These are phyloP conservation scores for Tulasnella sp. DNA, from an alignment of 768 basidiomycete genomes.

Conservation along the genomic window DNA sequence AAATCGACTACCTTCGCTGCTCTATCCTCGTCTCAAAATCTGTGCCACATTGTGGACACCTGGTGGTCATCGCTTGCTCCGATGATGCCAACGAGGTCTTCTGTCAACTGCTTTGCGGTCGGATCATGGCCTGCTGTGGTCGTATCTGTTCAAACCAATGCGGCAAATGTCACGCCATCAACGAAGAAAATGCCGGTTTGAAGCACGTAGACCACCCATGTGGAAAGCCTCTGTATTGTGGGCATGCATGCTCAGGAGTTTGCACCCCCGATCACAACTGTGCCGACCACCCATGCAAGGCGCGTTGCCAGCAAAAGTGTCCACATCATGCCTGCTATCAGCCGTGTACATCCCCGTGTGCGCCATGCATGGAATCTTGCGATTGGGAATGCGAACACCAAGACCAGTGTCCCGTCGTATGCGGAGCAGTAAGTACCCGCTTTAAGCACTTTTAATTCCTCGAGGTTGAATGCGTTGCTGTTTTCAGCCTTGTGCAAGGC, in stretches of 20 bases:
- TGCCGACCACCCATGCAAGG: constrained; percentile 42
- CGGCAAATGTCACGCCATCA: constrained; percentile 45
- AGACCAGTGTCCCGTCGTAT: constrained; percentile 54
- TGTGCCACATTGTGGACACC: constrained; percentile 54
- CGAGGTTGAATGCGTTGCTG: neutral
- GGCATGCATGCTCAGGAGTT: constrained; percentile 47
- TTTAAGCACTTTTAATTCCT: neutral
- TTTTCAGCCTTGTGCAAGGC: constrained; percentile 54
- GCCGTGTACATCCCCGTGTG: constrained; percentile 53
- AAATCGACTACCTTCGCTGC: constrained; percentile 48
- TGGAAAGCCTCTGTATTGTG: constrained; percentile 51
- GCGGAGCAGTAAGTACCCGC: constrained; percentile 55
- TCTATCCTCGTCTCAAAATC: constrained; percentile 41
- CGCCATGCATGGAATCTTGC: constrained; percentile 61
- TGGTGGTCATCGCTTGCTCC: constrained; percentile 39
- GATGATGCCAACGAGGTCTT: constrained; percentile 39
- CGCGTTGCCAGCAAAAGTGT: constrained; percentile 54
- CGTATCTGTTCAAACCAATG: constrained; percentile 49
- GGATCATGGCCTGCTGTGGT: constrained; percentile 51
- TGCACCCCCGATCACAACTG: constrained; percentile 52
- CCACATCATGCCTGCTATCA: constrained; percentile 48
- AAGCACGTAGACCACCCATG: constrained; percentile 49
- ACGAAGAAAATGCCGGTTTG: constrained; percentile 29
- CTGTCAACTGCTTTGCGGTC: constrained; percentile 46
- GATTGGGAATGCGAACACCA: constrained; percentile 57